Evolutionary conservation across 352 stramenopile species (phyloP).

Genomic region (Blastocystis sp.): DNA sequence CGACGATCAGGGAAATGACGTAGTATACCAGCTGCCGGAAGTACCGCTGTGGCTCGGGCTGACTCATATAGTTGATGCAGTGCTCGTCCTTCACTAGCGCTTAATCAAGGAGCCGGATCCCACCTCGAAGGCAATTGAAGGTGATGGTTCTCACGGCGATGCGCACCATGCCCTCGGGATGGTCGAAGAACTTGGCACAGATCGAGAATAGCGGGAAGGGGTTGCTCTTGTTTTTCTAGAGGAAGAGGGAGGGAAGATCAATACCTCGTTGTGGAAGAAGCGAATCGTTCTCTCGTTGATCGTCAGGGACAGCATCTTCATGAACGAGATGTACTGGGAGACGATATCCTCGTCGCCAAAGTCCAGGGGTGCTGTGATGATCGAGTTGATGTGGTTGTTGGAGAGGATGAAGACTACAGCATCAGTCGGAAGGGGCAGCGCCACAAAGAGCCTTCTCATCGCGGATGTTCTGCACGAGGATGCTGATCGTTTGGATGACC

Average conservation of each 20-base stretch:
- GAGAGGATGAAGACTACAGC: constrained; percentile 69
- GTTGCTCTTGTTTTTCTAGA: constrained; percentile 33
- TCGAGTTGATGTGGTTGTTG: constrained; percentile 72
- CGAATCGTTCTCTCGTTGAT: constrained; percentile 72
- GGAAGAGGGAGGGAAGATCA: not conserved
- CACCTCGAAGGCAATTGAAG: constrained; percentile 69
- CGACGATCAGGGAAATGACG: constrained; percentile 35
- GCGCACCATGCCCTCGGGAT: constrained; percentile 72
- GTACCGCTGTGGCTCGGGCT: constrained; percentile 8
- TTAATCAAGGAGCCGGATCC: not conserved
- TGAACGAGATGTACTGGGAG: constrained; percentile 72
- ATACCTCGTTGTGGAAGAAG: constrained; percentile 72
- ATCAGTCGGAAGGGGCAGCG: not conserved
- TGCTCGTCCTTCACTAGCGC: constrained; percentile 6
- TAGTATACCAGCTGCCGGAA: constrained; percentile 61
- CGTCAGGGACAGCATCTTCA: constrained; percentile 72
- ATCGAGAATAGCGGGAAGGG: constrained; percentile 71
- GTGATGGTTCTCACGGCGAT: constrained; percentile 72
- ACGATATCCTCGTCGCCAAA: constrained; percentile 72
- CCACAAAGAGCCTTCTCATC: constrained; percentile 70
- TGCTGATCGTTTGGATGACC: constrained; percentile 73
- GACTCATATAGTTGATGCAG: constrained; percentile 21
- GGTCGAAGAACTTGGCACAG: constrained; percentile 71
- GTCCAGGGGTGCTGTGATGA: constrained; percentile 71
- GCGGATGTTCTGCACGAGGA: constrained; percentile 72